Percentiles rank a stretch among this genome's conserved stretches.
These are phyloP conservation scores for Solanum sitiens DNA, from an alignment of 257 asterid genomes.

Conservation along the genomic window DNA sequence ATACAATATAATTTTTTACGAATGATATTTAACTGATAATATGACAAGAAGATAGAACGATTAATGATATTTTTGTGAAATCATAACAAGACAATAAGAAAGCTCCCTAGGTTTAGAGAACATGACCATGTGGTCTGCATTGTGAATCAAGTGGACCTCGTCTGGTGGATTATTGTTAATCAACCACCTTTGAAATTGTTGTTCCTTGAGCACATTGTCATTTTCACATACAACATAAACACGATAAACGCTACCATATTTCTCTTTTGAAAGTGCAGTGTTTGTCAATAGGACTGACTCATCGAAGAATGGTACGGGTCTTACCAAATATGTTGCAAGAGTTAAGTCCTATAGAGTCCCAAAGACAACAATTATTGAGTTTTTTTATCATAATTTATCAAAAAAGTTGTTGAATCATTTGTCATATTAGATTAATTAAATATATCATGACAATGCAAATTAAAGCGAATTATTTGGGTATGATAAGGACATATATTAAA, in stretches of 20 bases:
- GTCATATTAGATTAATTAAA: not conserved
- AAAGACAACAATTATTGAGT: not conserved
- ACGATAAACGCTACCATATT: slow-evolving; percentile 27
- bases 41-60: not conserved
- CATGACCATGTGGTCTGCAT: slow-evolving; percentile 42
- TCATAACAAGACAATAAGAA: slow-evolving; percentile 9
- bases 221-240: slow-evolving; percentile 15
- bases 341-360: slow-evolving; percentile 12
- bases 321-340: slow-evolving; percentile 25
- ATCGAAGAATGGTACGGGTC: slow-evolving; percentile 6
- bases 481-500: not conserved
- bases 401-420: not conserved
- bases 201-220: slow-evolving; percentile 9
- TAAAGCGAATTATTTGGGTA: not conserved
- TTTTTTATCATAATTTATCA: not conserved
- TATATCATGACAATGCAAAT: no score
- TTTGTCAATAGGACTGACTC: not conserved
- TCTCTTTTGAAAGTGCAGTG: slow-evolving; percentile 3
- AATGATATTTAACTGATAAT: not conserved
- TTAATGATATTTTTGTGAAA: slow-evolving; percentile 1
- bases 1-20: no score
- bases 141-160: slow-evolving; percentile 17
- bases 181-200: slow-evolving; percentile 15
- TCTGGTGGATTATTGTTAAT: slow-evolving; percentile 24
- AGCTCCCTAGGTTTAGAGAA: slow-evolving; percentile 23